phyloP scores from a whole-genome alignment of 805 yeast genomes.

The Helenozyma baotianmanensis region DNA sequence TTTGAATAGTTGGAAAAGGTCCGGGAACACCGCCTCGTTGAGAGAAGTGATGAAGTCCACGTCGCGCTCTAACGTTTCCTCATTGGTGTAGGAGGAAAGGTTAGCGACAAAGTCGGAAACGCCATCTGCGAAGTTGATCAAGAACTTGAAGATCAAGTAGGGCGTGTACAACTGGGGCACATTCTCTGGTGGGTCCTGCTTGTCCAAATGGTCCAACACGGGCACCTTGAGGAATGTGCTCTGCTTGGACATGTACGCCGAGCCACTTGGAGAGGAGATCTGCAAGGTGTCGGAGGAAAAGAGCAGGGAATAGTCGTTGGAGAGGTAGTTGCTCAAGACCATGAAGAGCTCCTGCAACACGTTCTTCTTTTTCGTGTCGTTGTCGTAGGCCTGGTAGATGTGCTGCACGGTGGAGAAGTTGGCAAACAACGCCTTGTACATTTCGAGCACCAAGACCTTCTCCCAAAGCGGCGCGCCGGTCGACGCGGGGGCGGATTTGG shows the following conservation, averaged over 20 bases:
- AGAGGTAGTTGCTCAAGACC: constrained; percentile 27
- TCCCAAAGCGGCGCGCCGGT: constrained; percentile 51
- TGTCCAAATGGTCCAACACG: constrained; percentile 75
- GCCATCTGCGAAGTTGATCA: constrained; percentile 62
- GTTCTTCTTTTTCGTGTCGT: constrained; percentile 48
- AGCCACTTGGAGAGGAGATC: constrained; percentile 14
- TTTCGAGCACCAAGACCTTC: constrained; percentile 66
- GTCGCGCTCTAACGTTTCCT: constrained; percentile 25
- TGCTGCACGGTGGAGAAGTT: constrained; percentile 49
- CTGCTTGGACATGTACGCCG: constrained; percentile 33
- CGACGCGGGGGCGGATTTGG: constrained; percentile 3
- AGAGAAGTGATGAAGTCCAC: constrained; percentile 33
- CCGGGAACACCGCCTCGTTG: constrained; percentile 25
- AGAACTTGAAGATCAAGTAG: constrained; percentile 50
- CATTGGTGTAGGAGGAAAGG: constrained; percentile 27
- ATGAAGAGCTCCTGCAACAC: constrained; percentile 54
- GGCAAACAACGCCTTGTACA: constrained; percentile 54
- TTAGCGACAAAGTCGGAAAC: constrained; percentile 50
- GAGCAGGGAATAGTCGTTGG: constrained; percentile 18
- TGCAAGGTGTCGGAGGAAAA: constrained; percentile 18
- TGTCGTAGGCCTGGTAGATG: constrained; percentile 62
- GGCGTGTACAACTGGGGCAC: constrained; percentile 56
- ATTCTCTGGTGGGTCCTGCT: constrained; percentile 65
- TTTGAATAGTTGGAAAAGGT: constrained; percentile 23
- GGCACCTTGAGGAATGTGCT: constrained; percentile 48